A percentile compares a stretch with the other conserved stretches of the same genome.
phyloP scores from a whole-genome alignment of 2,329 filamentous ascomycete species.

The Drechslera avenae region DNA sequence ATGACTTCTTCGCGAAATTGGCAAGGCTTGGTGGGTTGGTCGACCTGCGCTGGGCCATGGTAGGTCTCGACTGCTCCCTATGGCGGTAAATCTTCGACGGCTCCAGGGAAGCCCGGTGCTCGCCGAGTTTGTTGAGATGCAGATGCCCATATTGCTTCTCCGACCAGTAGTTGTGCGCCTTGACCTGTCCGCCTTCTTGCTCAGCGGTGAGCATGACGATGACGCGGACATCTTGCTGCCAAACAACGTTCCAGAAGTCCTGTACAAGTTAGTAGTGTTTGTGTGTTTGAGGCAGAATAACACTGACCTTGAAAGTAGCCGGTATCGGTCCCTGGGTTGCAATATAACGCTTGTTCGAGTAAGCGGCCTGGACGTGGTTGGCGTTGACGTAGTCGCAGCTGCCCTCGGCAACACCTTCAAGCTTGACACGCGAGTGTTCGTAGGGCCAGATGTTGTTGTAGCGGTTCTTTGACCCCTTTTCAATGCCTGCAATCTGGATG shows the following conservation, averaged over 20 bases:
- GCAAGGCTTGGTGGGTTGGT: constrained; percentile 42
- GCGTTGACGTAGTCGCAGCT: constrained; percentile 95
- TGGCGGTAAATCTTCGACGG: constrained; percentile 57
- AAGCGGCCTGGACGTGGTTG: constrained; percentile 78
- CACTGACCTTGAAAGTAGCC: constrained; percentile 85
- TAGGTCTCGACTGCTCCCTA: constrained; percentile 44
- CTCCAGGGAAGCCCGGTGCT: constrained; percentile 81
- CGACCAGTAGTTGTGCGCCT: constrained; percentile 94
- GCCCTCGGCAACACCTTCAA: constrained; percentile 69
- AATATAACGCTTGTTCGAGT: constrained; percentile 91
- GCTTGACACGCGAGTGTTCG: constrained; percentile 85
- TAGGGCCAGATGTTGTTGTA: constrained; percentile 99
- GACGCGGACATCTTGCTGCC: constrained; percentile 94
- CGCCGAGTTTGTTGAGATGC: constrained; percentile 75
- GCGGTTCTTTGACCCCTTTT: constrained; percentile 92
- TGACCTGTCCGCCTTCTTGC: constrained; percentile 88
- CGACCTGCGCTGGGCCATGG: constrained; percentile 42
- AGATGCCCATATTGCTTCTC: constrained; percentile 77
- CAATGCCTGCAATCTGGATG: constrained; percentile 85
- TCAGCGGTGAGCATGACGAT: constrained; percentile 97
- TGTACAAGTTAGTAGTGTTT: constrained; percentile 46
- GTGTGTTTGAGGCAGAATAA: constrained; percentile 11
- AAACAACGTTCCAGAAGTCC: constrained; percentile 98
- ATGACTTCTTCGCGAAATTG: constrained; percentile 33
- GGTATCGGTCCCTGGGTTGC: constrained; percentile 93